Percentiles rank a stretch among this genome's conserved stretches.
phyloP scores from a whole-genome alignment of 2,329 filamentous ascomycete genomes.

The Coccinonectria pachysandricola region DNA sequence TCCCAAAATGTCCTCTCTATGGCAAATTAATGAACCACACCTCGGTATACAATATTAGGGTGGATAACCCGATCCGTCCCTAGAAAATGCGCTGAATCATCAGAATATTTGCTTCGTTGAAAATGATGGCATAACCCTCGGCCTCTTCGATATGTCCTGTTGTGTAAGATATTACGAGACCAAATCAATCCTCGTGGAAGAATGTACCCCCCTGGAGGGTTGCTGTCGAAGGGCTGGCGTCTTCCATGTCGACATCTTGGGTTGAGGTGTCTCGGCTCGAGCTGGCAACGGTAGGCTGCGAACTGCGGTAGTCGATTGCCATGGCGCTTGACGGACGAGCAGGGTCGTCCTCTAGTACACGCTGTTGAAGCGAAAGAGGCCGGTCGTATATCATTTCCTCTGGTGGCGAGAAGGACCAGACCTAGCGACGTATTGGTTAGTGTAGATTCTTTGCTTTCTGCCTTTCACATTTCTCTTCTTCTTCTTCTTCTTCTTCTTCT shows the following conservation, averaged over 20 bases:
- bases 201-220: constrained; percentile 39
- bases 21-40: constrained; percentile 20
- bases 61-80: constrained; percentile 15
- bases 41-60: constrained; percentile 21
- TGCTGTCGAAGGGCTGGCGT: constrained; percentile 45
- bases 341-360: constrained; percentile 34
- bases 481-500: too few species aligned
- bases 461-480: too few species aligned
- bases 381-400: constrained; percentile 52
- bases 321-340: constrained; percentile 42
- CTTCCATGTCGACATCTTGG: constrained; percentile 46
- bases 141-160: too few species aligned
- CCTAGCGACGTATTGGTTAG: too few species aligned
- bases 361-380: constrained; percentile 39
- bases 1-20: constrained; percentile 23
- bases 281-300: constrained; percentile 18
- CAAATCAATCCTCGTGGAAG: constrained; percentile 40
- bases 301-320: constrained; percentile 32
- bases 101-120: too few species aligned
- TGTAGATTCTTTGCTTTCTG: too few species aligned
- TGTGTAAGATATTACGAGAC: too few species aligned
- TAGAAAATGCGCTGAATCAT: too few species aligned
- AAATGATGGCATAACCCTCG: too few species aligned
- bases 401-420: constrained; percentile 90
- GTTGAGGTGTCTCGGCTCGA: constrained; percentile 25